Evolutionary conservation across 371 early-diverging fungal genomes (phyloP).

Genomic region (Dichotomocladium elegans): DNA sequence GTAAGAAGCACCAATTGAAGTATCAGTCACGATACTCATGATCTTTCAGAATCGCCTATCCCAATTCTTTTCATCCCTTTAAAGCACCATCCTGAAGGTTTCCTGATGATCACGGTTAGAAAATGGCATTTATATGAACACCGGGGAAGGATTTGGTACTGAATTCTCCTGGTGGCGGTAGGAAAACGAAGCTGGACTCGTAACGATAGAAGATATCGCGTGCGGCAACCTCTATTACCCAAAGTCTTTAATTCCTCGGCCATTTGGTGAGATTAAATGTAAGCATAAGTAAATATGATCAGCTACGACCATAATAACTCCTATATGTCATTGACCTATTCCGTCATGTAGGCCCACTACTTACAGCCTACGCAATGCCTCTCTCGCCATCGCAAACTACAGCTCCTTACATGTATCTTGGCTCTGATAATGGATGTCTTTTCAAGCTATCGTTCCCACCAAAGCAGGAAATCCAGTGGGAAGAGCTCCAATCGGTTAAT

Average conservation of each 20-base stretch:
- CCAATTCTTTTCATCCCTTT: conserved; percentile 37
- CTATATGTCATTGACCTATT: background rate
- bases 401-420: conserved; percentile 19
- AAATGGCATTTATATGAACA: no score
- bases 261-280: conserved; percentile 18
- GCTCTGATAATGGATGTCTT: conserved; percentile 28
- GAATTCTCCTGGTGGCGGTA: background rate
- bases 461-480: conserved; percentile 15
- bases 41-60: conserved; percentile 26
- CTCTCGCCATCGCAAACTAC: background rate
- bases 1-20: conserved; percentile 13
- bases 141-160: no score
- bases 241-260: conserved; percentile 18
- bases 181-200: conserved; percentile 6
- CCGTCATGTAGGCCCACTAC: conserved; percentile 17
- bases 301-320: no score
- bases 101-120: conserved; percentile 34
- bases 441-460: conserved; percentile 11
- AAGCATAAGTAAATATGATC: no score
- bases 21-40: no score
- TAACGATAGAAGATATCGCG: conserved; percentile 14
- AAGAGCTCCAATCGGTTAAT: conserved; percentile 9
- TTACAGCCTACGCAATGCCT: conserved; percentile 23
- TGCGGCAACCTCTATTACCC: conserved; percentile 36
- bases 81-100: conserved; percentile 23